A percentile compares a stretch with the other conserved stretches of the same genome.
Conservation (phyloP, 768 basidiomycete species). For the Dentipellis fragilis region DNA sequence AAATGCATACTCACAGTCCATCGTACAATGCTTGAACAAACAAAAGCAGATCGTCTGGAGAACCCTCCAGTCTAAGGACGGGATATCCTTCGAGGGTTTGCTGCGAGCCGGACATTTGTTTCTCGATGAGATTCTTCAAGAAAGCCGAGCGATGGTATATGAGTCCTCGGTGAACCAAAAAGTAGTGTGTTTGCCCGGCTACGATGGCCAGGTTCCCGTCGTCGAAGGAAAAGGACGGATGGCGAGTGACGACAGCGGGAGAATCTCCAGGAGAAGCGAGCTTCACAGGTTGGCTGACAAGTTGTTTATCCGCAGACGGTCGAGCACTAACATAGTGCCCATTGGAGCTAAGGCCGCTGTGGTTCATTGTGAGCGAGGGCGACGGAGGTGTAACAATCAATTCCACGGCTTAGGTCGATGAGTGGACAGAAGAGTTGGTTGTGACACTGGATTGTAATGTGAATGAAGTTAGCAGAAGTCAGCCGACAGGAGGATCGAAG, state of each 20-base stretch:
- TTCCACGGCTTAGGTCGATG: too few species aligned
- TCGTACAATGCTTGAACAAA: slow-evolving; percentile 64
- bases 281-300: background rate
- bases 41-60: slow-evolving; percentile 43
- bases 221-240: slow-evolving; percentile 48
- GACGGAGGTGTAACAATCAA: background rate
- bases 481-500: too few species aligned
- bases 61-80: slow-evolving; percentile 43
- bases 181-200: slow-evolving; percentile 40
- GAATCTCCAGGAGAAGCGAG: background rate
- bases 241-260: slow-evolving; percentile 22
- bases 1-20: slow-evolving; percentile 43
- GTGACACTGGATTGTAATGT: too few species aligned
- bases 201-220: slow-evolving; percentile 66
- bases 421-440: too few species aligned
- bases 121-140: slow-evolving; percentile 31
- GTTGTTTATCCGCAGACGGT: background rate
- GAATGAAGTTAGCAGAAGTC: too few species aligned
- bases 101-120: slow-evolving; percentile 11
- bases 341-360: slow-evolving; percentile 11
- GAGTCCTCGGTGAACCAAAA: slow-evolving; percentile 60
- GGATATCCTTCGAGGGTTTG: slow-evolving; percentile 46
- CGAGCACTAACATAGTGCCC: slow-evolving; percentile 3
- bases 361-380: background rate
- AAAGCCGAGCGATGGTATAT: slow-evolving; percentile 53